phyloP scores from a whole-genome alignment of 495 filamentous ascomycete species.

The Tuber melanosporum region DNA sequence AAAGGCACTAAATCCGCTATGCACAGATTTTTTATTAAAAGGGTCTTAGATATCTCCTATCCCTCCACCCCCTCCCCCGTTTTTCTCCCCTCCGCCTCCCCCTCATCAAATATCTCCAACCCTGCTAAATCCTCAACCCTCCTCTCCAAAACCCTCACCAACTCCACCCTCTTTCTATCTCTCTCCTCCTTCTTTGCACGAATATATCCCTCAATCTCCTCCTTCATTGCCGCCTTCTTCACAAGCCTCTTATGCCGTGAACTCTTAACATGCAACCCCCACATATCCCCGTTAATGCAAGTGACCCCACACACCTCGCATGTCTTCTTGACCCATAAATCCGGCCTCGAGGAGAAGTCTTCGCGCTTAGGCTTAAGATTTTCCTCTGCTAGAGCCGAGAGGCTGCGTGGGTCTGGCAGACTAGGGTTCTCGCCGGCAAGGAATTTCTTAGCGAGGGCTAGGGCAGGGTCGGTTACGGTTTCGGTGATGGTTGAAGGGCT shows the following conservation, averaged over 20 bases:
- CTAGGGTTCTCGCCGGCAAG: slow-evolving; percentile 46
- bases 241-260: slow-evolving; percentile 53
- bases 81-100: not conserved
- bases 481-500: slow-evolving; percentile 53
- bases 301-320: slow-evolving; percentile 71
- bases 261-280: slow-evolving; percentile 67
- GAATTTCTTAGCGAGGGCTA: slow-evolving; percentile 45
- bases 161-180: slow-evolving; percentile 12
- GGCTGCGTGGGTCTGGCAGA: slow-evolving; percentile 55
- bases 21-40: not conserved
- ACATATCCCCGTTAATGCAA: slow-evolving; percentile 62
- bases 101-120: slow-evolving; percentile 4
- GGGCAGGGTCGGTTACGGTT: slow-evolving; percentile 46
- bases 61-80: not conserved
- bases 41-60: not conserved
- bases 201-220: slow-evolving; percentile 29
- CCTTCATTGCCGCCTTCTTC: slow-evolving; percentile 28
- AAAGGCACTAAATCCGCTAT: not conserved
- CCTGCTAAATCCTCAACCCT: not conserved
- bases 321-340: slow-evolving; percentile 49
- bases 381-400: slow-evolving; percentile 57
- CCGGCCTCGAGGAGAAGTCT: slow-evolving; percentile 45
- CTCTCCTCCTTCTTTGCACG: slow-evolving; percentile 34
- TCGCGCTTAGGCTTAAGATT: slow-evolving; percentile 52
- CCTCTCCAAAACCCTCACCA: slow-evolving; percentile 7